Evolutionary conservation across 2,329 filamentous ascomycete genomes (phyloP).

Genomic region (Pseudopyricularia cyperi): DNA sequence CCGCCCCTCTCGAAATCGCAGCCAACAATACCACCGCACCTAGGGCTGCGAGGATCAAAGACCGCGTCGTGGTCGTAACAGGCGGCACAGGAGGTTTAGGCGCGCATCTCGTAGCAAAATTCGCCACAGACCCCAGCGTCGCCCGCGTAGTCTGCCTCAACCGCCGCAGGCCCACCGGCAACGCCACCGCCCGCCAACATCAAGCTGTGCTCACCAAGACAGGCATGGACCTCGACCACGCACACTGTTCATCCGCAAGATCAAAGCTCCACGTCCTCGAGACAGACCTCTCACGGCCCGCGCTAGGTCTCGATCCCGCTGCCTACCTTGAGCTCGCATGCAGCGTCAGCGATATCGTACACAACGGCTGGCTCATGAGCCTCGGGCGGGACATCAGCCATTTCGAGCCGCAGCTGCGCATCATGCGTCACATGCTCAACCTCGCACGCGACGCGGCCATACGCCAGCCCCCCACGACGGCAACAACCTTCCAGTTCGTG

Average conservation of each 20-base stretch:
- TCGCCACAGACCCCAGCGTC: slow-evolving; percentile 15
- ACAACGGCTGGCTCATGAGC: slow-evolving; percentile 39
- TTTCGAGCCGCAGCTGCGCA: slow-evolving; percentile 28
- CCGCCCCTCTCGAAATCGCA: background rate
- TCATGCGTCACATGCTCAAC: slow-evolving; percentile 32
- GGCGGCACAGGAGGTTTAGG: slow-evolving; percentile 26
- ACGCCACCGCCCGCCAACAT: slow-evolving; percentile 18
- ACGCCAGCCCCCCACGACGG: slow-evolving; percentile 9
- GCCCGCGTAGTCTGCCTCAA: slow-evolving; percentile 31
- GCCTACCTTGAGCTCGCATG: slow-evolving; percentile 23
- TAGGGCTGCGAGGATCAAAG: background rate
- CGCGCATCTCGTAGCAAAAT: slow-evolving; percentile 17
- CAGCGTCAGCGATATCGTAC: slow-evolving; percentile 33
- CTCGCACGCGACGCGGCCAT: slow-evolving; percentile 21
- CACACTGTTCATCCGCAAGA: background rate
- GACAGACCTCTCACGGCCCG: slow-evolving; percentile 8
- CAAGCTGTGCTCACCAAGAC: slow-evolving; percentile 11
- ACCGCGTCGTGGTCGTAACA: slow-evolving; percentile 19
- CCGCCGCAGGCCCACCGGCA: slow-evolving; percentile 15
- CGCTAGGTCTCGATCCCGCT: slow-evolving; percentile 7
- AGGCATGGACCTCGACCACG: slow-evolving; percentile 3
- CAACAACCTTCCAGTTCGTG: slow-evolving; percentile 25
- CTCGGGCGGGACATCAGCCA: slow-evolving; percentile 20
- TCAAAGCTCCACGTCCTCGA: slow-evolving; percentile 26
- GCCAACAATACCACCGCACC: background rate